A percentile compares a stretch with the other conserved stretches of the same genome.
These are phyloP conservation scores for Phytophthora fragariae DNA, from an alignment of 352 stramenopile genomes.

Conservation along the genomic window DNA sequence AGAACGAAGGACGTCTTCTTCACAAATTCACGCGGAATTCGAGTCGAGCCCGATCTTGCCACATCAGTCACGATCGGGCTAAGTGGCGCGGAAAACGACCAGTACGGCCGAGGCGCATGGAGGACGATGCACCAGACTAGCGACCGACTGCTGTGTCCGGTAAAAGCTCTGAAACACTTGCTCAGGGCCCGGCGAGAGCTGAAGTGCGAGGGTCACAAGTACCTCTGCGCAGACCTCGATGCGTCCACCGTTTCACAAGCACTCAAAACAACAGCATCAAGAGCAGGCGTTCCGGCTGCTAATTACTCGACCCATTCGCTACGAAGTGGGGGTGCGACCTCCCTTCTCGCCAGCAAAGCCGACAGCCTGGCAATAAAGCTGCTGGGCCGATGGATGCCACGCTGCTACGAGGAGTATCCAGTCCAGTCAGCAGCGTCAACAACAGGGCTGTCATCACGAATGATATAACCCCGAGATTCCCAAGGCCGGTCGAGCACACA, in stretches of 20 bases:
- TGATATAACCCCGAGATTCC: neutral
- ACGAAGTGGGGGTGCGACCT: constrained; percentile 3
- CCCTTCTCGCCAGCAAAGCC: neutral
- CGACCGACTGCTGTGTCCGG: constrained; percentile 18
- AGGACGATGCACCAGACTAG: constrained; percentile 31
- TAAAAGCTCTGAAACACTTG: constrained; percentile 3
- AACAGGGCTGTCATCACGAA: neutral
- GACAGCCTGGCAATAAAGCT: constrained; percentile 12
- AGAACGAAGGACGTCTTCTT: constrained; percentile 24
- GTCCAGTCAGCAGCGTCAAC: constrained; percentile 6
- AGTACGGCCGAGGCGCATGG: constrained; percentile 32
- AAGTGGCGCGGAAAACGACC: constrained; percentile 28
- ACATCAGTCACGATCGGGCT: constrained; percentile 30
- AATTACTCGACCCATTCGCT: constrained; percentile 11
- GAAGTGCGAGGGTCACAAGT: neutral
- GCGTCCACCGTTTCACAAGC: neutral
- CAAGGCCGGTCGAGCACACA: neutral
- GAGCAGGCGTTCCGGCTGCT: neutral
- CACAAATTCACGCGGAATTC: neutral
- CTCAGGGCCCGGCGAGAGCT: neutral
- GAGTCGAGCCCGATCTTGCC: neutral
- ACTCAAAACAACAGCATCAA: neutral
- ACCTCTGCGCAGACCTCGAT: neutral
- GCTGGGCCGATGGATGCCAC: constrained; percentile 7
- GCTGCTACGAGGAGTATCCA: constrained; percentile 13